Evolutionary conservation across 257 asterid genomes (phyloP), one percentile per base, ranked within the genome.

Genomic region (Gentiana macrophylla): DNA sequence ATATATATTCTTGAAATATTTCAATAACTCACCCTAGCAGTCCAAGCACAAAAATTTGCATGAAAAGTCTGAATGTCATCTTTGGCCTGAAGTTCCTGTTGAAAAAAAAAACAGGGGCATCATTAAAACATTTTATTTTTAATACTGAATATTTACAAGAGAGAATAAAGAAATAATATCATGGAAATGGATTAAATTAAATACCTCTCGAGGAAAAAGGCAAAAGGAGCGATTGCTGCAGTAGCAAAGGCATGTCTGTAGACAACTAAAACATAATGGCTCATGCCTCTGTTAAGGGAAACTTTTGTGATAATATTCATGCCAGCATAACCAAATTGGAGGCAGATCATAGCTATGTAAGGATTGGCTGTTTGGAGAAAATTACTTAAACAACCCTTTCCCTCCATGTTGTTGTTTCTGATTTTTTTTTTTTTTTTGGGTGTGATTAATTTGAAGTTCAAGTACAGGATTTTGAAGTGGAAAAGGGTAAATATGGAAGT

Each of bases 241-340:
- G 98, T 80, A 61, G 98, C 98, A 55, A 90, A 86, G 48, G 98
- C 98, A 59, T 90, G 86, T 12, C 98, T 64, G 57, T 90, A 90
- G n/a, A 86, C 98, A 9, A 90, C 98, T 4, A 90, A 77, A 12
- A 84, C 98, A 56, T 86, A 86, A 57, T 86, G 96, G 70, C 98
- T 90, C 94, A 86, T 86, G 64, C 98, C 98, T 49, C 83, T 66
- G 34, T 86, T 84, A 0, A 86, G 94, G 36, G 98, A 86, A 24
- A 86, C 96, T 73, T 90, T 90, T 0, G 98, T 84, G 35, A 90
- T 82, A 12, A 90, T 82, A 55, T 82, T 86, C 98, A 90, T 90
- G 0, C 98, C 98, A 10, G 96, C 98, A 56, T 86, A 90, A 0
- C 98, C 98, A 63, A 90, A 90, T 70, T 90, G 98, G 67, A 90